phyloP scores from a whole-genome alignment of 306 rosid species.

The Lathyrus tuberosus region DNA sequence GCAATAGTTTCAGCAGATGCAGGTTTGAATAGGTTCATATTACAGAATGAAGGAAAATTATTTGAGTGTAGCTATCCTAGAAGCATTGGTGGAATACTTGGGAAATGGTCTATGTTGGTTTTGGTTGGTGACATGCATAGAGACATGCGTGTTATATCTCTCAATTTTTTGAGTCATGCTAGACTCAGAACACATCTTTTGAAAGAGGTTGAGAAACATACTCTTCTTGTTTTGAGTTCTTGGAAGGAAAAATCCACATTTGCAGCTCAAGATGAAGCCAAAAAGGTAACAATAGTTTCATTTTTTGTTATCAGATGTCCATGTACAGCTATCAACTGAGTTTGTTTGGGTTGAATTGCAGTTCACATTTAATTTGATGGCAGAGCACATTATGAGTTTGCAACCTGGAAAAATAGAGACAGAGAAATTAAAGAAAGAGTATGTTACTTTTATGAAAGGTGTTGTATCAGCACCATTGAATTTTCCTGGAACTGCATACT shows the following conservation, averaged over 20 bases:
- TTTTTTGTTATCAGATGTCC: too few relatives aligned
- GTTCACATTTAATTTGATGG: slow-evolving; percentile 97
- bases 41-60: slow-evolving; percentile 92
- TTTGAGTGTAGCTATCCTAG: slow-evolving; percentile 93
- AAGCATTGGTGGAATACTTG: slow-evolving; percentile 96
- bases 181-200: slow-evolving; percentile 72
- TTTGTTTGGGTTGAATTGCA: slow-evolving; percentile 41
- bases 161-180: slow-evolving; percentile 84
- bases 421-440: slow-evolving; percentile 78
- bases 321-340: too few relatives aligned
- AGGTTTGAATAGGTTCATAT: slow-evolving; percentile 79
- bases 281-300: slow-evolving; percentile 55
- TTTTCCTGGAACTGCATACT: slow-evolving; percentile 89
- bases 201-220: slow-evolving; percentile 79
- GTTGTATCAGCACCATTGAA: slow-evolving; percentile 87
- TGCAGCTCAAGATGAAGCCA: slow-evolving; percentile 93
- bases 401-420: slow-evolving; percentile 87
- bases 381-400: slow-evolving; percentile 86
- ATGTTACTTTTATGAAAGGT: slow-evolving; percentile 94
- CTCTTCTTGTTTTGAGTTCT: slow-evolving; percentile 64
- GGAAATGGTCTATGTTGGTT: slow-evolving; percentile 99
- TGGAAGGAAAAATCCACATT: slow-evolving; percentile 69
- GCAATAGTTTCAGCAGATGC: slow-evolving; percentile 95
- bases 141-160: slow-evolving; percentile 82
- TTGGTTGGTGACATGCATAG: slow-evolving; percentile 98